Conservation (phyloP, 2,329 filamentous ascomycete genomes). For the Pseudogymnoascus sp. region DNA sequence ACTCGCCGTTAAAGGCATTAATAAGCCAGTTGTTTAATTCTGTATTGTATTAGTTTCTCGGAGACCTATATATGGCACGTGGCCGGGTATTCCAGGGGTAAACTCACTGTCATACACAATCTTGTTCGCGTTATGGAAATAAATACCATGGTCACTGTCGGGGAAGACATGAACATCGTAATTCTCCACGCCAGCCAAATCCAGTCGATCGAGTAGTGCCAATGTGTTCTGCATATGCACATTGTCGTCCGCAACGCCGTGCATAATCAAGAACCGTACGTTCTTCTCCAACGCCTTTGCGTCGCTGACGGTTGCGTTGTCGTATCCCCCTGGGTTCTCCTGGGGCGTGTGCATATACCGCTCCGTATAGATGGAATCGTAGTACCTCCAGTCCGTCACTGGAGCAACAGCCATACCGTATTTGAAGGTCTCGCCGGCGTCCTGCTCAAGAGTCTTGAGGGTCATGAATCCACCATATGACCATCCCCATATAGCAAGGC, state of each 20-base stretch:
- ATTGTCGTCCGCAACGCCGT: slow-evolving; percentile 94
- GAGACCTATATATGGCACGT: neutral
- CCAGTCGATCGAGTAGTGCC: slow-evolving; percentile 75
- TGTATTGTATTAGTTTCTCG: slow-evolving; percentile 34
- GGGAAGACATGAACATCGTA: slow-evolving; percentile 97
- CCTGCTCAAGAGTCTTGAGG: slow-evolving; percentile 86
- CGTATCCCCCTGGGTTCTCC: slow-evolving; percentile 70
- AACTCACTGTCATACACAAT: slow-evolving; percentile 89
- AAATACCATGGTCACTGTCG: slow-evolving; percentile 90
- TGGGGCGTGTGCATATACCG: slow-evolving; percentile 95
- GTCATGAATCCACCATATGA: slow-evolving; percentile 94
- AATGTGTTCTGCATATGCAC: slow-evolving; percentile 95
- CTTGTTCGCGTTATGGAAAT: slow-evolving; percentile 83
- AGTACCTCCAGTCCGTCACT: slow-evolving; percentile 96
- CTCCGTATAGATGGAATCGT: slow-evolving; percentile 90
- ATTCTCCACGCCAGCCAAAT: slow-evolving; percentile 74
- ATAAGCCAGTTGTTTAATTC: slow-evolving; percentile 84
- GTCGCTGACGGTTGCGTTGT: slow-evolving; percentile 64
- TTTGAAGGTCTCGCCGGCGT: slow-evolving; percentile 81
- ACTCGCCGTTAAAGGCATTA: slow-evolving; percentile 96
- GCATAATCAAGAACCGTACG: slow-evolving; percentile 89
- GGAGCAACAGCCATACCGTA: slow-evolving; percentile 98
- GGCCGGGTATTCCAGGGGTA: neutral
- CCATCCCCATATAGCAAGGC: slow-evolving; percentile 97
- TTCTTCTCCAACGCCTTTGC: slow-evolving; percentile 63